phyloP scores from a whole-genome alignment of 1,284 basidiomycete species.

The Erythrobasidium hasegawianum region DNA sequence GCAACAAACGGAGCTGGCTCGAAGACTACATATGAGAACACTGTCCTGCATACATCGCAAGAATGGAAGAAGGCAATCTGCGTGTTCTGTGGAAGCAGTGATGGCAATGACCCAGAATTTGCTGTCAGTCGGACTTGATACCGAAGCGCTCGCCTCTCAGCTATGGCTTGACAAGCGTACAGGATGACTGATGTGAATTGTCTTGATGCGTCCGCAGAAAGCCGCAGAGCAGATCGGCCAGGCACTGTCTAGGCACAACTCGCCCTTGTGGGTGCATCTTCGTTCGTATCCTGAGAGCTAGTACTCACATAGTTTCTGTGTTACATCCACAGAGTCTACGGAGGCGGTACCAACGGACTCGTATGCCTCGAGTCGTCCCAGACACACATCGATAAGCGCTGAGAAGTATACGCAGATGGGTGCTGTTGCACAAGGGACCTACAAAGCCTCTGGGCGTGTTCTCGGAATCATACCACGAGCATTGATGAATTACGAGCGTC shows the following conservation, averaged over 20 bases:
- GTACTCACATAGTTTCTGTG: too few relatives aligned
- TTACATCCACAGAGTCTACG: constrained; percentile 31
- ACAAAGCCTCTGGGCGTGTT: constrained; percentile 15
- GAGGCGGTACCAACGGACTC: constrained; percentile 32
- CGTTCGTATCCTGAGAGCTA: too few relatives aligned
- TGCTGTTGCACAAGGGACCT: constrained; percentile 24
- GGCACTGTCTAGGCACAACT: constrained; percentile 17
- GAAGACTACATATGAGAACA: not conserved
- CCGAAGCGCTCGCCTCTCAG: too few relatives aligned
- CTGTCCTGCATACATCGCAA: constrained; percentile 5
- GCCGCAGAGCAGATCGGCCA: constrained; percentile 31
- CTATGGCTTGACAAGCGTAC: too few relatives aligned
- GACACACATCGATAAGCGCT: too few relatives aligned
- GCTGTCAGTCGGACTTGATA: constrained; percentile 9
- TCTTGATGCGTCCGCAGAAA: not conserved
- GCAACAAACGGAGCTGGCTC: not conserved
- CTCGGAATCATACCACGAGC: constrained; percentile 27
- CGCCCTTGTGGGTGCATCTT: constrained; percentile 13
- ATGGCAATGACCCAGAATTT: constrained; percentile 31
- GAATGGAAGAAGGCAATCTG: constrained; percentile 24
- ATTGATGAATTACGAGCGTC: constrained; percentile 33
- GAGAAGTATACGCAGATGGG: constrained; percentile 17
- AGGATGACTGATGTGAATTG: not conserved
- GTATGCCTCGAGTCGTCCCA: too few relatives aligned
- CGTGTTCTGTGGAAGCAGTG: constrained; percentile 30